Evolutionary conservation across 2,329 filamentous ascomycete genomes (phyloP).

Genomic region (Whalleya microplaca): DNA sequence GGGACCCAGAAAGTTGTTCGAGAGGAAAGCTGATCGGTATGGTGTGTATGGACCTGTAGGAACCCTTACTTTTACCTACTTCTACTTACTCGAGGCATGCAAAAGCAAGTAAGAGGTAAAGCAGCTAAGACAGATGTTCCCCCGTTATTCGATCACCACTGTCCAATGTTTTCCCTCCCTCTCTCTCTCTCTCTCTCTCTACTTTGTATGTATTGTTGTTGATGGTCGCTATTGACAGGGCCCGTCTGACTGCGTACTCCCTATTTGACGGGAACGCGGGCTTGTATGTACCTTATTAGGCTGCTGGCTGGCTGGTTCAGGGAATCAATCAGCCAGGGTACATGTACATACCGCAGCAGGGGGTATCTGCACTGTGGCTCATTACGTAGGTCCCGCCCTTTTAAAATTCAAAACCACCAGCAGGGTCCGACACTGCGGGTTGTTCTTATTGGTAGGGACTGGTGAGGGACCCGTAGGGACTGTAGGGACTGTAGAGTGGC

Average conservation of each 20-base stretch:
- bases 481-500: too few relatives aligned
- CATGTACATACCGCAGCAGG: background rate
- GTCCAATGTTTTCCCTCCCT: slow-evolving; percentile 14
- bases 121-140: slow-evolving; percentile 4
- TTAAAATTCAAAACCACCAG: background rate
- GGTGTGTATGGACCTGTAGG: too few relatives aligned
- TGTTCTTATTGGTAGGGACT: background rate
- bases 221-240: slow-evolving; percentile 7
- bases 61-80: too few relatives aligned
- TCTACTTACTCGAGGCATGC: too few relatives aligned
- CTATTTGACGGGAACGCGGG: background rate
- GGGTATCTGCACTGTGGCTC: background rate
- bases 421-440: background rate
- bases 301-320: too few relatives aligned
- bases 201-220: too few relatives aligned
- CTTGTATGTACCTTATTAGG: background rate
- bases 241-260: background rate
- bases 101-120: background rate
- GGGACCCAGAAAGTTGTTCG: too few relatives aligned
- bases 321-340: too few relatives aligned
- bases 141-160: slow-evolving; percentile 16
- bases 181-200: too few relatives aligned
- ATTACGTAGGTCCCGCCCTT: background rate
- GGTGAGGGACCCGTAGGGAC: too few relatives aligned
- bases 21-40: background rate